Percentiles rank a stretch among this genome's conserved stretches.
These are phyloP conservation scores for Entomortierella lignicola DNA, from an alignment of 192 early-diverging fungal genomes.

Conservation along the genomic window DNA sequence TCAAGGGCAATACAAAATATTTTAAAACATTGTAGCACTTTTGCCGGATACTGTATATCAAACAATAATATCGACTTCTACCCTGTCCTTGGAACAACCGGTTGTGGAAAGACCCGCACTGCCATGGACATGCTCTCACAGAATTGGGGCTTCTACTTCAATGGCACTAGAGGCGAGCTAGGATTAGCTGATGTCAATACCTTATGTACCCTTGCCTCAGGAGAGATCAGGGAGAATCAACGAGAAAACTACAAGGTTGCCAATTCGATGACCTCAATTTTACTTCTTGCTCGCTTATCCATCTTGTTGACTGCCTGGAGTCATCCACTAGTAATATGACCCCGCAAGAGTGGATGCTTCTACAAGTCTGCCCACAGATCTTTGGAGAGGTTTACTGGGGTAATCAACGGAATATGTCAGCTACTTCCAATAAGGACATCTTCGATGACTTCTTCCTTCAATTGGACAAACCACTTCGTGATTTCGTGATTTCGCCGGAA, in stretches of 20 bases:
- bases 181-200: background rate
- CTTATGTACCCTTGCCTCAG: no score
- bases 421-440: background rate
- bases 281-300: constrained; percentile 9
- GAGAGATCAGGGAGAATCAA: background rate
- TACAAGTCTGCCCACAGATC: constrained; percentile 2
- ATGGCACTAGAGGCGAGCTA: background rate
- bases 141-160: constrained; percentile 30
- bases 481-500: background rate
- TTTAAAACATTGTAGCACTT: no score
- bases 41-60: no score
- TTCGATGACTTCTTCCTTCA: background rate
- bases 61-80: background rate
- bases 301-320: constrained; percentile 9
- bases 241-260: constrained; percentile 6
- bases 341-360: constrained; percentile 17
- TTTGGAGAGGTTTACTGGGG: constrained; percentile 1
- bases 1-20: no score
- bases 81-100: constrained; percentile 9
- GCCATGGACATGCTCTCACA: constrained; percentile 20
- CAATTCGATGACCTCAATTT: background rate
- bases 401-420: no score
- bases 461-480: background rate
- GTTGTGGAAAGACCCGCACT: constrained; percentile 21
- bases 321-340: constrained; percentile 3